phyloP scores from a whole-genome alignment of 371 early-diverging fungal species.

The Synchytrium microbalum region DNA sequence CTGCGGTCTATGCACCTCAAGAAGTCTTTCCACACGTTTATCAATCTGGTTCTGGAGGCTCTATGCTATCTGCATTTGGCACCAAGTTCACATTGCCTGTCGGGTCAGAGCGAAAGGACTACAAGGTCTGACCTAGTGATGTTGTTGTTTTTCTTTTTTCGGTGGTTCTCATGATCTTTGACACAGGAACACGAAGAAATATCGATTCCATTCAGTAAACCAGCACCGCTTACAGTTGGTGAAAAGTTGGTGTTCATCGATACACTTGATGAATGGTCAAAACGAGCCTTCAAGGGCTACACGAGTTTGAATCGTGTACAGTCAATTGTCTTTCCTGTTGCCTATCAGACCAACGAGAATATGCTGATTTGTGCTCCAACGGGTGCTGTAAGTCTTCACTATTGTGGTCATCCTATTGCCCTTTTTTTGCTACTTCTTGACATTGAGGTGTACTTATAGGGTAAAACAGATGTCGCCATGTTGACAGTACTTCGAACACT shows the following conservation, averaged over 20 bases:
- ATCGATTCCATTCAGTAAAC: constrained; percentile 29
- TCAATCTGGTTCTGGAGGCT: constrained; percentile 22
- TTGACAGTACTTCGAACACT: constrained; percentile 85
- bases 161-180: not conserved
- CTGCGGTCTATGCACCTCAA: constrained; percentile 5
- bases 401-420: no score
- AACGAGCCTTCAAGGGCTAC: constrained; percentile 65
- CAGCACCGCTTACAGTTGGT: constrained; percentile 17
- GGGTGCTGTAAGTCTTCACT: no score
- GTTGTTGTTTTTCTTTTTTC: not conserved
- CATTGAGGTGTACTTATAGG: no score
- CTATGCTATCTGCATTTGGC: constrained; percentile 28
- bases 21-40: constrained; percentile 36
- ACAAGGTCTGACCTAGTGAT: constrained; percentile 14
- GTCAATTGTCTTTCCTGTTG: constrained; percentile 77
- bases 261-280: constrained; percentile 62
- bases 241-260: constrained; percentile 26
- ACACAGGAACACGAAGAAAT: constrained; percentile 34
- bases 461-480: constrained; percentile 98
- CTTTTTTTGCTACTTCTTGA: no score
- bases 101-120: constrained; percentile 33
- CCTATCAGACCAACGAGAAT: constrained; percentile 86
- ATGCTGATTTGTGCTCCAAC: constrained; percentile 98
- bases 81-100: constrained; percentile 29
- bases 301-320: constrained; percentile 82